Percentiles rank a stretch among this genome's conserved stretches.
These are phyloP conservation scores for Naganishia liquefaciens DNA, from an alignment of 1,284 basidiomycete species.

Conservation along the genomic window DNA sequence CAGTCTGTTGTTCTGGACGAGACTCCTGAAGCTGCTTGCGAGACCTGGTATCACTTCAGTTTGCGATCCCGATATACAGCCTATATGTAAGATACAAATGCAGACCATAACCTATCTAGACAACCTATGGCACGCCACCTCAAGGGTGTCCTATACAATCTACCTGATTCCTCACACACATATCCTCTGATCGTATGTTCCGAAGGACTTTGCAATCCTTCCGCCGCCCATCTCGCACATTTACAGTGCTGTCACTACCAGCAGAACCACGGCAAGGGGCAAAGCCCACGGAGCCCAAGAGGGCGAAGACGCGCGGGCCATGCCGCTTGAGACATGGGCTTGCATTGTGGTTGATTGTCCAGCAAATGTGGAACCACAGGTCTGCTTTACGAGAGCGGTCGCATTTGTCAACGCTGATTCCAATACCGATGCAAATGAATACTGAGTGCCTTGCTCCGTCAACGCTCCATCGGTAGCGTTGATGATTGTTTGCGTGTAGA, in stretches of 20 bases:
- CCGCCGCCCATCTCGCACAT: too few relatives aligned
- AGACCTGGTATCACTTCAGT: too few relatives aligned
- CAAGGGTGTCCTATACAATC: not conserved
- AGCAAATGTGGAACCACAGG: constrained; percentile 25
- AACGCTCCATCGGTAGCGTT: not conserved
- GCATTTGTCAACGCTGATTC: constrained; percentile 11
- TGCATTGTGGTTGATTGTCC: constrained; percentile 19
- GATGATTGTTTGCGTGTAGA: constrained; percentile 33
- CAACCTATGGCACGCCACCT: not conserved
- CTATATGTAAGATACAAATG: too few relatives aligned
- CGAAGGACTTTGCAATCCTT: not conserved
- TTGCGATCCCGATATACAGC: too few relatives aligned
- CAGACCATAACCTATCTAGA: not conserved
- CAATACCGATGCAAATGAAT: constrained; percentile 3
- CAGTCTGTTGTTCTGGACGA: too few relatives aligned
- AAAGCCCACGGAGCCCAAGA: not conserved
- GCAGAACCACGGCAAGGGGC: not conserved
- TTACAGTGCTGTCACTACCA: too few relatives aligned
- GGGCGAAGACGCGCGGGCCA: not conserved
- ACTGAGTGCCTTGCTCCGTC: not conserved
- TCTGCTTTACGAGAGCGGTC: not conserved
- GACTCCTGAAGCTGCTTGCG: too few relatives aligned
- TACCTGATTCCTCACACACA: not conserved
- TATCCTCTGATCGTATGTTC: not conserved
- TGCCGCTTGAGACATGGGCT: constrained; percentile 5